phyloP scores from a whole-genome alignment of 306 rosid genomes.

The Acacia crassicarpa region DNA sequence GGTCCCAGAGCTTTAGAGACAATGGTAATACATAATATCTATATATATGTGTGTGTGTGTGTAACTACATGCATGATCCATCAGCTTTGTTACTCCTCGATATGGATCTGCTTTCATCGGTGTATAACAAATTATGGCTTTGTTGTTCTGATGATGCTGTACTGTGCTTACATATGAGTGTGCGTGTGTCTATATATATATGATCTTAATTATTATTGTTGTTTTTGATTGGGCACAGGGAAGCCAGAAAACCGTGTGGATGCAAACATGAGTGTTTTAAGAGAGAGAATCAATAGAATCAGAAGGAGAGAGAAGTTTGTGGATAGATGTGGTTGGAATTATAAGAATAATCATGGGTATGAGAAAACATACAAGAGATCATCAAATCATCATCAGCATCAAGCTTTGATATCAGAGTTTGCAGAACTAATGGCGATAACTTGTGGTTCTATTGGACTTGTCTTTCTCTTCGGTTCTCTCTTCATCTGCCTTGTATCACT shows the following conservation, averaged over 20 bases:
- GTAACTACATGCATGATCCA: background rate
- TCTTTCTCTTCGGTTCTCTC: constrained; percentile 47
- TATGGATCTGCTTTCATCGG: background rate
- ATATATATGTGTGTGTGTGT: too few species aligned
- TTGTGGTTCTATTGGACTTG: constrained; percentile 50
- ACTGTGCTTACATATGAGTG: background rate
- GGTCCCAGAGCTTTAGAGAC: constrained; percentile 38
- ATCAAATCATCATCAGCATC: background rate
- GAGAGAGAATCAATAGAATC: constrained; percentile 39
- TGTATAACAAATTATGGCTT: background rate
- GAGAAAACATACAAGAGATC: constrained; percentile 16
- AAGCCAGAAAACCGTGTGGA: constrained; percentile 49
- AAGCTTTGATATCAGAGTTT: constrained; percentile 13
- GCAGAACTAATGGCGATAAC: constrained; percentile 41
- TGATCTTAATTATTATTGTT: background rate
- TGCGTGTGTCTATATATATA: too few species aligned
- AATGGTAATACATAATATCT: constrained; percentile 30
- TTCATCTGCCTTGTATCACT: constrained; percentile 43
- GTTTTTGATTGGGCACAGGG: constrained; percentile 40
- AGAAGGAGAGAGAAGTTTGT: constrained; percentile 36
- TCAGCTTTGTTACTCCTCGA: background rate
- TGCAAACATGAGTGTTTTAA: constrained; percentile 47
- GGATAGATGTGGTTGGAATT: constrained; percentile 40
- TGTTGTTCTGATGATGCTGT: background rate
- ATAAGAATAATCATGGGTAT: constrained; percentile 16